A percentile compares a stretch with the other conserved stretches of the same genome.
Evolutionary conservation across 2,329 filamentous ascomycete species (phyloP).

Genomic region (Aspergillus fructus): DNA sequence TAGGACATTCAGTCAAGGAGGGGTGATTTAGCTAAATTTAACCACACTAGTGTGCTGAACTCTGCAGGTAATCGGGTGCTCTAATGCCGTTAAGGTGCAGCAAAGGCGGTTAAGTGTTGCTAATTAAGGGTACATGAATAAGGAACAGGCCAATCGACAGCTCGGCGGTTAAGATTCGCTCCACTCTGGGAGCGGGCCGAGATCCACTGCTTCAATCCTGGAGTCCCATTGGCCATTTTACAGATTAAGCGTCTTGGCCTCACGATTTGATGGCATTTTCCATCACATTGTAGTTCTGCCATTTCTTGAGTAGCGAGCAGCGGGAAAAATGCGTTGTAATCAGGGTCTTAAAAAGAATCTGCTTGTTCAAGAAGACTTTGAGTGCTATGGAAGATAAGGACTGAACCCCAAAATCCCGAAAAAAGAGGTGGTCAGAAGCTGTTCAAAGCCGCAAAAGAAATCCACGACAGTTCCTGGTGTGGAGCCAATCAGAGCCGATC

Average conservation of each 20-base stretch:
- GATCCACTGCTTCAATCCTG: neutral
- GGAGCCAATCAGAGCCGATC: constrained; percentile 9
- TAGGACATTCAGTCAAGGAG: constrained; percentile 6
- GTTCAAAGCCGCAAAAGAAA: neutral
- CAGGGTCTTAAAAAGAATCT: no score
- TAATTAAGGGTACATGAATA: constrained; percentile 13
- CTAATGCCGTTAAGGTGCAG: neutral
- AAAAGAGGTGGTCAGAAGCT: no score
- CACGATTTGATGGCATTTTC: neutral
- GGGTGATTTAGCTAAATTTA: constrained; percentile 15
- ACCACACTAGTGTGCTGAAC: constrained; percentile 2
- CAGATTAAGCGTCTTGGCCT: constrained; percentile 6
- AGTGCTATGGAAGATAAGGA: no score
- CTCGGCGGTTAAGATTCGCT: constrained; percentile 4
- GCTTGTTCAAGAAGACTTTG: no score
- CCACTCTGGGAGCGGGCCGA: constrained; percentile 12
- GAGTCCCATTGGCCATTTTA: neutral
- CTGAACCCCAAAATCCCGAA: no score
- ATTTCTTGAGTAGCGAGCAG: neutral
- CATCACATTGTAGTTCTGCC: neutral
- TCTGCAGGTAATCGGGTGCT: neutral
- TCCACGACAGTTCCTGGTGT: neutral
- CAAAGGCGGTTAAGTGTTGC: constrained; percentile 16
- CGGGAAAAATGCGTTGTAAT: no score
- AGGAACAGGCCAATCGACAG: neutral